Conservation (phyloP, 2,329 filamentous ascomycete species). For the Aspergillus fischeri region DNA sequence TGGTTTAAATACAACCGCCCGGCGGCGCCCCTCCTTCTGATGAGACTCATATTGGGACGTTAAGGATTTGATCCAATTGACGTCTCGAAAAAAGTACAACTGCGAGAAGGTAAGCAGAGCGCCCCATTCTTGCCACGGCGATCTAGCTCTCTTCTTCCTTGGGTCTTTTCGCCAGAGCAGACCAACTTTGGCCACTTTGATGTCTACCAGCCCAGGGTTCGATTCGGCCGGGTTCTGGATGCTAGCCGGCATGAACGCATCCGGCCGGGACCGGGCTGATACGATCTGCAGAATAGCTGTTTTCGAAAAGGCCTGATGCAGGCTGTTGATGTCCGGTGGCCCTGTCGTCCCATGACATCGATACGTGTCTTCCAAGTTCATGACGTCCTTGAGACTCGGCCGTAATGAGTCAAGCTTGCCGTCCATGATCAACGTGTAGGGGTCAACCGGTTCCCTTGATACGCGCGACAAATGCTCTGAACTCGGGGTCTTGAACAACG, state of each 20-base stretch:
- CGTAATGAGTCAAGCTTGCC: slow-evolving; percentile 77
- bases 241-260: slow-evolving; percentile 91
- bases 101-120: slow-evolving; percentile 95
- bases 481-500: slow-evolving; percentile 62
- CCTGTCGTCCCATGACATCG: slow-evolving; percentile 74
- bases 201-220: slow-evolving; percentile 89
- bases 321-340: slow-evolving; percentile 71
- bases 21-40: slow-evolving; percentile 69
- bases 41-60: slow-evolving; percentile 85
- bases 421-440: slow-evolving; percentile 91
- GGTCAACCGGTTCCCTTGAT: slow-evolving; percentile 82
- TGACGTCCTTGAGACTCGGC: slow-evolving; percentile 84
- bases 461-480: slow-evolving; percentile 62
- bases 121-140: slow-evolving; percentile 98
- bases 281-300: slow-evolving; percentile 93
- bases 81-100: slow-evolving; percentile 93
- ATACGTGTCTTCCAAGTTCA: slow-evolving; percentile 88
- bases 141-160: slow-evolving; percentile 90
- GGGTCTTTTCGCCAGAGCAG: slow-evolving; percentile 89
- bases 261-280: slow-evolving; percentile 85
- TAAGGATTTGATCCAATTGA: slow-evolving; percentile 83
- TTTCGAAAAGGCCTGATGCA: slow-evolving; percentile 86
- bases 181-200: slow-evolving; percentile 95
- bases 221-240: slow-evolving; percentile 80
- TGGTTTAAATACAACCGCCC: slow-evolving; percentile 83